Evolutionary conservation across 1,284 basidiomycete species (phyloP).

Genomic region (Cutaneotrichosporon spelunceum): DNA sequence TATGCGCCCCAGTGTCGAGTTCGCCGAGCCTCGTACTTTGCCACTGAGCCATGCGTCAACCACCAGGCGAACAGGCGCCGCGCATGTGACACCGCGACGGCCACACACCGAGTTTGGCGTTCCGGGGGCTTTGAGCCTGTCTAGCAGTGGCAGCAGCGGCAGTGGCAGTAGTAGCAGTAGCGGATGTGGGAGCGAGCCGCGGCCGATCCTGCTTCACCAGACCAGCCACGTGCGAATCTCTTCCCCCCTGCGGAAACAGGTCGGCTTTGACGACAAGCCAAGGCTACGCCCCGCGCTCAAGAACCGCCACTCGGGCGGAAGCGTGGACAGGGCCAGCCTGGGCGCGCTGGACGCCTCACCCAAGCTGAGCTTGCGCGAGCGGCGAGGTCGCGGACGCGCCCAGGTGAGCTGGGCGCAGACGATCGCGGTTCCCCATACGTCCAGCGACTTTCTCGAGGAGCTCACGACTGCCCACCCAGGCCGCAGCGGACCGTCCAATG

Average conservation of each 20-base stretch:
- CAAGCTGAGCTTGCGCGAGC: neutral
- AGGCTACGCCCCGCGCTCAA: neutral
- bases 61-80: neutral
- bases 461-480: neutral
- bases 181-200: neutral
- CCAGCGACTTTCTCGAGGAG: neutral
- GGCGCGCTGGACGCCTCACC: neutral
- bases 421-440: neutral
- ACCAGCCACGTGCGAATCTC: constrained; percentile 15
- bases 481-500: neutral
- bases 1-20: neutral
- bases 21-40: neutral
- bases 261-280: constrained; percentile 13
- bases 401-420: constrained; percentile 17
- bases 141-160: neutral
- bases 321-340: neutral
- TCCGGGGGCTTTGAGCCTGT: neutral
- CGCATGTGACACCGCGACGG: neutral
- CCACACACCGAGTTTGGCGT: neutral
- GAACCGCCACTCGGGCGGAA: neutral
- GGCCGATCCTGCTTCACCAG: constrained; percentile 16
- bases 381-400: neutral
- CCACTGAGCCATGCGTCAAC: neutral
- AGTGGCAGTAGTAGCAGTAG: neutral
- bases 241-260: constrained; percentile 18